These are phyloP conservation scores for Ceratobasidium theobromae DNA, from an alignment of 1,284 basidiomycete genomes.

Conservation along the genomic window DNA sequence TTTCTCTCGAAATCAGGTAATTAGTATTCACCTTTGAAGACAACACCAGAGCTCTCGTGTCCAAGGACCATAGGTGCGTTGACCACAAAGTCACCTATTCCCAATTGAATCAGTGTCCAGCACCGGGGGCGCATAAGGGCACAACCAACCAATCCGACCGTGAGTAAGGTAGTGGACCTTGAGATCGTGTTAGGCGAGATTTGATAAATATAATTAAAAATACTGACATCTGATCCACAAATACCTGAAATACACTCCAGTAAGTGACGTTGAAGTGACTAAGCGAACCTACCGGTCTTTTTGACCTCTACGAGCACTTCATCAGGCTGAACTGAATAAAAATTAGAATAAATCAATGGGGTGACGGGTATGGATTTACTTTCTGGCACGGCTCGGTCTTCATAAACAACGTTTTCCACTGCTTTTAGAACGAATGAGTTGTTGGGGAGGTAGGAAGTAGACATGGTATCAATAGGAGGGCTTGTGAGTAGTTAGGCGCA, in stretches of 20 bases:
- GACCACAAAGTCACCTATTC: conserved; percentile 65
- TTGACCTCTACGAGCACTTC: conserved; percentile 90
- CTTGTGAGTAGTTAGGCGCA: conserved; percentile 22
- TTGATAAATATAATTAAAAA: not conserved
- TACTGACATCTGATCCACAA: conserved; percentile 80
- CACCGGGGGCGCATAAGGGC: not conserved
- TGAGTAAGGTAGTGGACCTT: conserved; percentile 76
- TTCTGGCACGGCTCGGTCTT: conserved; percentile 77
- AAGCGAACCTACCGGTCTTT: conserved; percentile 69
- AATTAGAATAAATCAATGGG: conserved; percentile 3
- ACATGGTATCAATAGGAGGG: conserved; percentile 51
- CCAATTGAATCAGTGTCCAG: not conserved
- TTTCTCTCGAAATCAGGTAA: not conserved
- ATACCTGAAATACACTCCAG: conserved; percentile 58
- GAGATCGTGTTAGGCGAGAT: conserved; percentile 30
- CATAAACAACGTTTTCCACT: conserved; percentile 72
- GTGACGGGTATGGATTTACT: conserved; percentile 47
- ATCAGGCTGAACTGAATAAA: conserved; percentile 58
- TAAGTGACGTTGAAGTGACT: conserved; percentile 12
- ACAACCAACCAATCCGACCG: conserved; percentile 60
- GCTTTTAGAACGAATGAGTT: conserved; percentile 76
- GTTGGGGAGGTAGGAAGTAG: conserved; percentile 54
- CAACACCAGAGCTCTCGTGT: conserved; percentile 59
- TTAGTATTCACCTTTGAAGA: conserved; percentile 45
- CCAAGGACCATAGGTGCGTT: conserved; percentile 76